Conservation (phyloP, 345 rosid species). For the Geranium brycei region DNA sequence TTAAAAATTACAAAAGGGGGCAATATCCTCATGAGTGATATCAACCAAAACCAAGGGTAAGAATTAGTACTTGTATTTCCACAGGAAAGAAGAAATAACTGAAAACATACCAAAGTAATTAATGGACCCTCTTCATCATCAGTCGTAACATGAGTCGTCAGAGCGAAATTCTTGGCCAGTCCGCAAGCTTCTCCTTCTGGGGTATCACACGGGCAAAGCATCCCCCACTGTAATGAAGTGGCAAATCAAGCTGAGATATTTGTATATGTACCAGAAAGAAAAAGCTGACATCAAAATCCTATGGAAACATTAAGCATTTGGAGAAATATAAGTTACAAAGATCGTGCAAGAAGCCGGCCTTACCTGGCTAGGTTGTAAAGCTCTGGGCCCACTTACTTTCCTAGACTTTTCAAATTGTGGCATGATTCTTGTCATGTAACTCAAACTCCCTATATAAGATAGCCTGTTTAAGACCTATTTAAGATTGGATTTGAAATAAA, state of each 20-base stretch:
- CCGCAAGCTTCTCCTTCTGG: conserved; percentile 98
- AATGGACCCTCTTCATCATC: conserved; percentile 87
- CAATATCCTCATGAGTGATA: background rate
- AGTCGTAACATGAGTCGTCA: conserved; percentile 97
- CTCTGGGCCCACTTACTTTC: conserved; percentile 98
- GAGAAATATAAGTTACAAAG: background rate
- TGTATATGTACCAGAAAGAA: background rate
- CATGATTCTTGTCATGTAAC: conserved; percentile 59
- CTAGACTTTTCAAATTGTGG: conserved; percentile 96
- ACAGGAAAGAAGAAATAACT: conserved; percentile 6
- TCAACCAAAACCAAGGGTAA: background rate
- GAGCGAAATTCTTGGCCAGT: conserved; percentile 86
- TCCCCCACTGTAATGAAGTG: conserved; percentile 64
- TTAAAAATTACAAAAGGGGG: no score
- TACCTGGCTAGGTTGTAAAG: conserved; percentile 98
- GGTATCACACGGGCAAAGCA: conserved; percentile 99
- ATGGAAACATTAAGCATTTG: no score
- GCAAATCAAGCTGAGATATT: background rate
- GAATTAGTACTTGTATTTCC: background rate
- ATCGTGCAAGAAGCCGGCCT: conserved; percentile 5
- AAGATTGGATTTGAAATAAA: conserved; percentile 12
- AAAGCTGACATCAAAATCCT: no score
- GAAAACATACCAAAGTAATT: conserved; percentile 45
- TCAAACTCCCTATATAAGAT: conserved; percentile 69
- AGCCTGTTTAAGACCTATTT: conserved; percentile 63